Base-by-base conservation (phyloP, 441 rosid species). In the Erodium moschatum region DNA sequence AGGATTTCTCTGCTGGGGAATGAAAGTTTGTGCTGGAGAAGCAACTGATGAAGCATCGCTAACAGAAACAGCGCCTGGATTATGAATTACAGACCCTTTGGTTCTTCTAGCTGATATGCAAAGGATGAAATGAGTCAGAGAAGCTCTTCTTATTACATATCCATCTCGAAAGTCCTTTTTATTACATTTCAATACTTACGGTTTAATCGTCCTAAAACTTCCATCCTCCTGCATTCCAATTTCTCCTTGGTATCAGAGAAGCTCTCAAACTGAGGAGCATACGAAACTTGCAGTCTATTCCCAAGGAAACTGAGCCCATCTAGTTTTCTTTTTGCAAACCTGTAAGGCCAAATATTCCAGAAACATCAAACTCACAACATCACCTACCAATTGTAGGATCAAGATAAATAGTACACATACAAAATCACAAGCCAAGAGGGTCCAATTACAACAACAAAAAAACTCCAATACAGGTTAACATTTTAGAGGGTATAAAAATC, bases 321-420 rank as follows among this genome's bases (percentile, higher is more conserved):
- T 84, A 93, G 73, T 74, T 88, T 91, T 80, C 89, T 84, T 78
- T 93, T 93, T 0, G 97, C 97, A 85, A 87, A 87, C 83, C 98
- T 93, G 27, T 16, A 21, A 6, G 61, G 24, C 7, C 15, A 46
- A 50, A 9, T 15, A 46, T 68, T 19, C 52, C 35, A 56, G 15
- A 40, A 35, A 15, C 46, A 35, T 72, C 19, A 44, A 72, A 42
- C 40, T 42, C 40, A 15, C 50, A n/a, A 56, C 8, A 5, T 68
- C 0, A 33, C 6, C 6, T 5, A 33, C 3, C 38, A 3, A 56
- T 10, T 16, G 19, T 60, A 10, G 20, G 16, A 19, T 1, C 60
- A 35, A 63, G 20, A 13, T 5, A 16, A 11, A 69, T 10, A 63
- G 8, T 15, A 18, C 10, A 56, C 62, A 24, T 21, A 44, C 15